Conservation (phyloP, 345 rosid genomes). For the Populus ilicifolia region DNA sequence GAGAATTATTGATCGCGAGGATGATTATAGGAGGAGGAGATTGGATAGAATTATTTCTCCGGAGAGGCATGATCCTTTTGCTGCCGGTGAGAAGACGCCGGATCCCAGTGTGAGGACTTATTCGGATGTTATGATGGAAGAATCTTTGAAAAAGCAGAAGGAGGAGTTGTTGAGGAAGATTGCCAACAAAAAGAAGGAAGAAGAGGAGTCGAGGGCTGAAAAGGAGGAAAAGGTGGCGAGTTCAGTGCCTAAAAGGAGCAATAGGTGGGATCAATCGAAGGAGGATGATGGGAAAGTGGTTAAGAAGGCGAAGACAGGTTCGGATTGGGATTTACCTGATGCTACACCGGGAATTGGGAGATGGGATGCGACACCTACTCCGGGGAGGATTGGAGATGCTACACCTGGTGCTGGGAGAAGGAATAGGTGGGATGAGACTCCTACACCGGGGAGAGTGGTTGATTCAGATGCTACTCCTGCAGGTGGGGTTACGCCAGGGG, state of each 20-base stretch:
- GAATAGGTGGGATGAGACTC: conserved; percentile 98
- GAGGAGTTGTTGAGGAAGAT: conserved; percentile 55
- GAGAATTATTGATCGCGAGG: conserved; percentile 85
- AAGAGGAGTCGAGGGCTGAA: conserved; percentile 65
- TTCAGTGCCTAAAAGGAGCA: conserved; percentile 62
- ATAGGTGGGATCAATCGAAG: conserved; percentile 86
- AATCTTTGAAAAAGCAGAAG: conserved; percentile 53
- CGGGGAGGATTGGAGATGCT: conserved; percentile 97
- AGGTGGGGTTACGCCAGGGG: conserved; percentile 78
- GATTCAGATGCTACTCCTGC: conserved; percentile 93
- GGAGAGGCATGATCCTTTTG: conserved; percentile 84
- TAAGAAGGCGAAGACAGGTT: conserved; percentile 63
- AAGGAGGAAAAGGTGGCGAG: conserved; percentile 35
- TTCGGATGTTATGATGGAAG: conserved; percentile 83
- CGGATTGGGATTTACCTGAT: conserved; percentile 97
- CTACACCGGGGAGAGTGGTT: conserved; percentile 82
- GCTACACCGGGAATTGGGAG: conserved; percentile 23
- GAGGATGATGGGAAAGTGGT: conserved; percentile 49
- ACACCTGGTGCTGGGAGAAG: conserved; percentile 84
- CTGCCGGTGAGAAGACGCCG: conserved; percentile 91
- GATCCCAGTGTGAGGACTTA: conserved; percentile 72
- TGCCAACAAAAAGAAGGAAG: conserved; percentile 71
- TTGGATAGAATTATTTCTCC: conserved; percentile 83
- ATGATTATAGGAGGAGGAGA: conserved; percentile 83
- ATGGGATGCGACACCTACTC: conserved; percentile 36